phyloP scores from a whole-genome alignment of 768 basidiomycete genomes.

The Sporobolomyces roseus region DNA sequence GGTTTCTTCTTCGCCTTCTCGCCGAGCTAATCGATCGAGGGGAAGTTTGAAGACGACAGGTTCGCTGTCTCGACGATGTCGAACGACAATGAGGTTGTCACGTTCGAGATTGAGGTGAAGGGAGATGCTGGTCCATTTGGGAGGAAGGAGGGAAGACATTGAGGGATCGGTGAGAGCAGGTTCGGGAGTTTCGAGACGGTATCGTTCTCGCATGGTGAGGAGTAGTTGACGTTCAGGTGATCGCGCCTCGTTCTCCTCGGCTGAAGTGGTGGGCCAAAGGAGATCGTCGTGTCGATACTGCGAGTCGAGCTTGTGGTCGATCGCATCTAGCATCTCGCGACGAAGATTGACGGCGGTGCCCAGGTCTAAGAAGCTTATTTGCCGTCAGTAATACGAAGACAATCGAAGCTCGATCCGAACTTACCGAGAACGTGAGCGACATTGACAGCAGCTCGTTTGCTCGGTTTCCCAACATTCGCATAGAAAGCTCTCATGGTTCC shows the following conservation, averaged over 20 bases:
- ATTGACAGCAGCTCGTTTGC: constrained; percentile 55
- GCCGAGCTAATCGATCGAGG: constrained; percentile 65
- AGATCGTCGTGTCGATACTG: constrained; percentile 59
- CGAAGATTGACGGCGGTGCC: constrained; percentile 72
- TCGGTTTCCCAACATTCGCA: constrained; percentile 68
- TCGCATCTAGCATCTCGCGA: constrained; percentile 78
- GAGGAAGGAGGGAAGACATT: constrained; percentile 59
- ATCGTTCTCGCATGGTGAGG: constrained; percentile 60
- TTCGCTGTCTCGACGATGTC: constrained; percentile 61
- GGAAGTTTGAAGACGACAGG: constrained; percentile 86
- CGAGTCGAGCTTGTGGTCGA: constrained; percentile 64
- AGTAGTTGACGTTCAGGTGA: constrained; percentile 48
- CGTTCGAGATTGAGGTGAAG: constrained; percentile 79
- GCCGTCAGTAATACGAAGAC: not conserved
- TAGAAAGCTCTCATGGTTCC: constrained; percentile 67
- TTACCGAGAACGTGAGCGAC: constrained; percentile 61
- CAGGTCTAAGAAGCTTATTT: constrained; percentile 57
- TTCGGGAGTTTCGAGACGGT: constrained; percentile 52
- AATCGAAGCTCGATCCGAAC: constrained; percentile 1
- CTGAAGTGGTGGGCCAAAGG: constrained; percentile 59
- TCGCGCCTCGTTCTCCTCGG: constrained; percentile 50
- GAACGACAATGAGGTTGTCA: constrained; percentile 74
- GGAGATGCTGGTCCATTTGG: constrained; percentile 76
- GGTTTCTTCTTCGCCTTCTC: constrained; percentile 65
- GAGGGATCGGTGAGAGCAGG: constrained; percentile 29